A percentile compares a stretch with the other conserved stretches of the same genome.
Evolutionary conservation across 495 filamentous ascomycete species (phyloP).

Genomic region (Penicillium soppii): DNA sequence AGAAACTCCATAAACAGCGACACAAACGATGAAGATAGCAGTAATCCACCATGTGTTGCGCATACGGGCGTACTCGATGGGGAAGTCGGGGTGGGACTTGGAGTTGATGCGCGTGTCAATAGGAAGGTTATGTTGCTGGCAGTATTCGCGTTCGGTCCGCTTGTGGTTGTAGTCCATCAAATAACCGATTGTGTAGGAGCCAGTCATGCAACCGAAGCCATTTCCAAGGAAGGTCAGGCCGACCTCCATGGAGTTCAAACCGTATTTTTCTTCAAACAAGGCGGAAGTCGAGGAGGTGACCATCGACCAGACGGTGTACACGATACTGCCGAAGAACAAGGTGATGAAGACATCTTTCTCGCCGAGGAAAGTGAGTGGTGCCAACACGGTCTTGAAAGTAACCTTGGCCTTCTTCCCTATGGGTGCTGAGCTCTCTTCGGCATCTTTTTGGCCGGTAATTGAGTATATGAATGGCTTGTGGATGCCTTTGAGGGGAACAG

Average conservation of each 20-base stretch:
- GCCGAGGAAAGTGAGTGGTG: constrained; percentile 37
- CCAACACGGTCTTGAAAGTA: constrained; percentile 34
- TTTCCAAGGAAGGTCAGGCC: constrained; percentile 46
- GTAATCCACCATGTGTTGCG: constrained; percentile 45
- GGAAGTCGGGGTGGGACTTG: constrained; percentile 48
- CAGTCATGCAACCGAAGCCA: constrained; percentile 40
- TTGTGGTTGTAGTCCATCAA: constrained; percentile 44
- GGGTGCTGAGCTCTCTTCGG: constrained; percentile 15
- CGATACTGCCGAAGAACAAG: constrained; percentile 45
- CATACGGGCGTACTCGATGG: constrained; percentile 50
- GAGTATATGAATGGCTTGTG: constrained; percentile 40
- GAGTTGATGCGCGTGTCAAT: constrained; percentile 38
- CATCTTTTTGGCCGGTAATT: constrained; percentile 30
- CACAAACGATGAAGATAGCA: constrained; percentile 32
- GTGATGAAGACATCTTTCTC: constrained; percentile 48
- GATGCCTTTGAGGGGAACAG: constrained; percentile 33
- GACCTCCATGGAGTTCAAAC: constrained; percentile 35
- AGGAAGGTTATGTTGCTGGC: constrained; percentile 35
- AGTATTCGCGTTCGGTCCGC: constrained; percentile 38
- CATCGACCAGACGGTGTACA: constrained; percentile 54
- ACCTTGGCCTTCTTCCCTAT: constrained; percentile 26
- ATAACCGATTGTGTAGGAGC: constrained; percentile 36
- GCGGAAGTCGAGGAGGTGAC: constrained; percentile 46
- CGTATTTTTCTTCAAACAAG: constrained; percentile 36
- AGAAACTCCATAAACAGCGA: constrained; percentile 28